Conservation (phyloP, 441 rosid species). For the Arabidopsis hybrid region DNA sequence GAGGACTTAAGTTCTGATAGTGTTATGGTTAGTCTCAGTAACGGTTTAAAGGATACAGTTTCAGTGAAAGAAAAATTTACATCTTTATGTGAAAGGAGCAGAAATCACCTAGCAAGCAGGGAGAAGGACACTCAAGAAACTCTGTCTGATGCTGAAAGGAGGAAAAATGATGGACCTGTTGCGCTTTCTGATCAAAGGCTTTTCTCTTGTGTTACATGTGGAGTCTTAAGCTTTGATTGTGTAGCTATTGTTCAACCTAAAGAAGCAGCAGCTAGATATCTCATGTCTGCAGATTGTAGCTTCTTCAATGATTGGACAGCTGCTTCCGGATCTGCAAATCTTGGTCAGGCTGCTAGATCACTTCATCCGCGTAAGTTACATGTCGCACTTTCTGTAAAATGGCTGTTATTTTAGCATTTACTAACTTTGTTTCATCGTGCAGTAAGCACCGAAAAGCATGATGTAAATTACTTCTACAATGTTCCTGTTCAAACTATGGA, state of each 20-base stretch:
- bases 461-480: conserved; percentile 49
- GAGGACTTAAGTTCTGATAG: conserved; percentile 51
- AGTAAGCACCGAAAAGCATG: conserved; percentile 55
- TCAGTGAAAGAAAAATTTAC: conserved; percentile 67
- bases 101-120: conserved; percentile 44
- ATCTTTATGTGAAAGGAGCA: conserved; percentile 64
- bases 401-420: neutral
- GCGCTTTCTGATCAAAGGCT: conserved; percentile 86
- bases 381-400: conserved; percentile 20
- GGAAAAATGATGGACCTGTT: conserved; percentile 49
- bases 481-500: conserved; percentile 57
- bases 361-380: conserved; percentile 56
- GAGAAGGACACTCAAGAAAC: conserved; percentile 46
- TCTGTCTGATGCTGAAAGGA: conserved; percentile 43
- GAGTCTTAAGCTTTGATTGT: conserved; percentile 88
- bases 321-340: conserved; percentile 59
- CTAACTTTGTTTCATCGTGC: conserved; percentile 44
- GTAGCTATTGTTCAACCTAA: conserved; percentile 88
- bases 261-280: conserved; percentile 83
- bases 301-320: conserved; percentile 86
- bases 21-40: conserved; percentile 46
- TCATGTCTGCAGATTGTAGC: conserved; percentile 94
- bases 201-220: conserved; percentile 94
- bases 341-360: conserved; percentile 46
- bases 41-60: conserved; percentile 54